Evolutionary conservation across 2,329 filamentous ascomycete species (phyloP).

Genomic region (Colletotrichum magnum): DNA sequence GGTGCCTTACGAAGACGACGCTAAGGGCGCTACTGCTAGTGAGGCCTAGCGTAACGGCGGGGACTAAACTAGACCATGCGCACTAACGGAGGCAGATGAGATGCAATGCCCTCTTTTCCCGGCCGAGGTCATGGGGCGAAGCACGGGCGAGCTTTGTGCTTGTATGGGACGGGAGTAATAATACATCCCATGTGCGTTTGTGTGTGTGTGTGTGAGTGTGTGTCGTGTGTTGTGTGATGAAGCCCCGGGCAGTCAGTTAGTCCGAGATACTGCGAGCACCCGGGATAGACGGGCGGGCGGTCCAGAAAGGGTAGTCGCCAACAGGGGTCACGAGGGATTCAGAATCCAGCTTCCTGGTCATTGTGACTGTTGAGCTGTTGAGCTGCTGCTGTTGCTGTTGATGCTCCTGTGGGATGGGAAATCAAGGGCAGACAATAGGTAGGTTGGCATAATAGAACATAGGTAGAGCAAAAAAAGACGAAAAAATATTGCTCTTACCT

Average conservation of each 20-base stretch:
- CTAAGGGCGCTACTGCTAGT: constrained; percentile 9
- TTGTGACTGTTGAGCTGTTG: too few species aligned
- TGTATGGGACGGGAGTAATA: background rate
- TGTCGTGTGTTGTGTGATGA: constrained; percentile 1
- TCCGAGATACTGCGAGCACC: constrained; percentile 27
- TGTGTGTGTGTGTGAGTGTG: too few species aligned
- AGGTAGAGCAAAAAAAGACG: background rate
- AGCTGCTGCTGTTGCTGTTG: too few species aligned
- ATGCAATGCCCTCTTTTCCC: constrained; percentile 1
- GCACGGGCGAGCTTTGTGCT: too few species aligned
- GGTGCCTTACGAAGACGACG: background rate
- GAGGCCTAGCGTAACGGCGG: constrained; percentile 35
- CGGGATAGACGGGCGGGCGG: background rate
- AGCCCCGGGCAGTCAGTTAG: constrained; percentile 15
- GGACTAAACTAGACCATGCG: constrained; percentile 28
- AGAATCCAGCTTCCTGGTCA: too few species aligned
- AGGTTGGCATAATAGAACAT: background rate
- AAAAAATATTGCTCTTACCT: background rate
- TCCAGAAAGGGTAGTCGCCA: background rate
- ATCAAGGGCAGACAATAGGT: background rate
- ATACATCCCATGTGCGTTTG: background rate
- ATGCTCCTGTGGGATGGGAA: too few species aligned
- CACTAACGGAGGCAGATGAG: constrained; percentile 8
- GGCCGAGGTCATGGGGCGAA: constrained; percentile 5
- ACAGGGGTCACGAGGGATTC: background rate